These are phyloP conservation scores for Ophiorrhiza pumila DNA, from an alignment of 257 asterid genomes.

Conservation along the genomic window DNA sequence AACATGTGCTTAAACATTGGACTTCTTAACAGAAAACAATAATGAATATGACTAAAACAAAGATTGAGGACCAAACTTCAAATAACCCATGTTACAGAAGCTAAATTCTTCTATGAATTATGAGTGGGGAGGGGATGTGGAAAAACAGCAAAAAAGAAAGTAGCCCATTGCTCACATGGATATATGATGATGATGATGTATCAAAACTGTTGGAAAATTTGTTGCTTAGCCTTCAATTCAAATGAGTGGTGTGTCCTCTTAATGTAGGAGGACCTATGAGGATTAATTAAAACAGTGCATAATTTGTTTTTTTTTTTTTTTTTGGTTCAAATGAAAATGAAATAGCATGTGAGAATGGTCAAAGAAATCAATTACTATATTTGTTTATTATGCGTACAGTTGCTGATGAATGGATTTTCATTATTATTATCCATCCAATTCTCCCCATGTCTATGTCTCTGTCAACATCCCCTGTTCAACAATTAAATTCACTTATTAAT, in stretches of 20 bases:
- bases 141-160: too few species aligned
- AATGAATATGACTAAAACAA: too few species aligned
- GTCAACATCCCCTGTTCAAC: neutral
- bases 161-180: too few species aligned
- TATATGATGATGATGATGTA: neutral
- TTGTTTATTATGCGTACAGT: too few species aligned
- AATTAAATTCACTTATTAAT: neutral
- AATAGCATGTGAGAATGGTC: slow-evolving; percentile 15
- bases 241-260: neutral
- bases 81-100: too few species aligned
- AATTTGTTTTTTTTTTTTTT: too few species aligned
- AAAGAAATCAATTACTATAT: neutral
- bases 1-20: neutral
- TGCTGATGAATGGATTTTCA: too few species aligned
- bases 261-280: neutral
- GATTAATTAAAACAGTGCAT: neutral
- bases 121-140: too few species aligned
- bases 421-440: too few species aligned
- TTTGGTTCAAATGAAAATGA: slow-evolving; percentile 2
- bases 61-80: too few species aligned
- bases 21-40: neutral
- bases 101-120: too few species aligned
- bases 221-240: neutral
- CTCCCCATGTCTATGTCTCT: slow-evolving; percentile 1
- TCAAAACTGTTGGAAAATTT: neutral